Evolutionary conservation across 2,329 filamentous ascomycete genomes (phyloP), one percentile per base, ranked within the genome.

Genomic region (Sporothrix phasma): DNA sequence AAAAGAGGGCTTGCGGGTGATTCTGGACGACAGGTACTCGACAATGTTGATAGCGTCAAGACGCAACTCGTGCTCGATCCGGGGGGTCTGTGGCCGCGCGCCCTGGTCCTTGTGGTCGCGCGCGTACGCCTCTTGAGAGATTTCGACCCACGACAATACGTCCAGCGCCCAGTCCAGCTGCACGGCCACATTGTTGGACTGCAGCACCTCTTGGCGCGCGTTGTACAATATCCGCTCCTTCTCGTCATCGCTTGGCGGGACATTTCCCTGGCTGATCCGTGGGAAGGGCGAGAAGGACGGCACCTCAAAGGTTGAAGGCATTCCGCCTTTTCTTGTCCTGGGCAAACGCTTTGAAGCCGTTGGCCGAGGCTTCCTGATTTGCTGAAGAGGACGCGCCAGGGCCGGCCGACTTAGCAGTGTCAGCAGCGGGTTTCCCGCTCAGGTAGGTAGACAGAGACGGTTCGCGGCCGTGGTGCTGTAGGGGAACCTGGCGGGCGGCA

Each of bases 101-200:
- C 74, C 73, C 53, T 78, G 77, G 65, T 72, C 76, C 72, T 66
- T 73, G 68, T 75, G 74, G 49, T 92, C 83, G 64, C 91, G 85
- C 66, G 86, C 79, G 70, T 88, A 85, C 66, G 92, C 88, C 70
- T 95, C 88, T 71, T 88, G 84, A 58, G 90, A 84, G 64, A 92
- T 87, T 72, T 97, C 93, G 37, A 93, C 90, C 80, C 92, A 97
- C 62, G 87, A 85, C 65, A 99, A 81, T 51, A 92, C 88, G 76
- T 97, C 94, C 72, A 95, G 89, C 46, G 94, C 93, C 94, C 94
- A 99, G 66, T 90, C 90, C 71, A 99, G 83, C 78, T 99, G 94
- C 86, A 96, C 95, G 70, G 95, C 88, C 58, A 95, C 91, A 74
- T 99, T 92, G 72, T 95, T 95, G 54, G 92, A 96, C 72, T 92